phyloP scores from a whole-genome alignment of 768 basidiomycete genomes.

The Boletus rubroflammeus region DNA sequence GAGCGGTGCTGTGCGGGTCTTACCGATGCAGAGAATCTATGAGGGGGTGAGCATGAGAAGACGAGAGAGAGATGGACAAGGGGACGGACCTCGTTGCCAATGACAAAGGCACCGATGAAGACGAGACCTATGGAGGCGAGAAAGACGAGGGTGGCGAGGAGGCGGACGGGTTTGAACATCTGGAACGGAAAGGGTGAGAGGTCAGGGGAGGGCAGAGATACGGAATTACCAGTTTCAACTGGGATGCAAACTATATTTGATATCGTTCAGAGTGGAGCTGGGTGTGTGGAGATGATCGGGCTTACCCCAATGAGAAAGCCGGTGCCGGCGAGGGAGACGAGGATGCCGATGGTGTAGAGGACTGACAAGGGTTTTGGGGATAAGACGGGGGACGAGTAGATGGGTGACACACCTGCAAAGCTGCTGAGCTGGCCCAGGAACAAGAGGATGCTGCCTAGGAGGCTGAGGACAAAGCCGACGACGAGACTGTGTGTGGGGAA shows the following conservation, averaged over 20 bases:
- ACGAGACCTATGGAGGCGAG: conserved; percentile 77
- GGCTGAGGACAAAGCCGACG: conserved; percentile 73
- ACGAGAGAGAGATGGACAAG: not conserved
- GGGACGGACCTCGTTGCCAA: conserved; percentile 57
- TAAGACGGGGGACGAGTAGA: not conserved
- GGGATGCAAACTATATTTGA: conserved; percentile 60
- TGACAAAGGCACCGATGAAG: conserved; percentile 82
- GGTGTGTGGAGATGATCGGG: conserved; percentile 7
- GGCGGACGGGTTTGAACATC: conserved; percentile 95
- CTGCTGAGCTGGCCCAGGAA: conserved; percentile 64
- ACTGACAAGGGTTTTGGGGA: conserved; percentile 46
- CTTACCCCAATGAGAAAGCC: conserved; percentile 89
- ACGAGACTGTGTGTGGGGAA: conserved; percentile 48
- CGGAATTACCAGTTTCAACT: conserved; percentile 67
- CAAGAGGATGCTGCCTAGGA: conserved; percentile 75
- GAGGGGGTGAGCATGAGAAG: not conserved
- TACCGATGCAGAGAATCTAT: conserved; percentile 68
- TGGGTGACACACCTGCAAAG: conserved; percentile 64
- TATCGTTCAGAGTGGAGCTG: conserved; percentile 1
- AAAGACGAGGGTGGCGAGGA: conserved; percentile 77
- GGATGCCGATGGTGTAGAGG: conserved; percentile 76
- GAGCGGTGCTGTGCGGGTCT: not conserved
- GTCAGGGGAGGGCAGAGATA: not conserved
- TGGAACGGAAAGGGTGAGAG: not conserved
- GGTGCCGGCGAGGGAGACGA: conserved; percentile 81